Base-by-base conservation (phyloP, 805 yeast genomes). In the Saccharomycopsis fermentans region DNA sequence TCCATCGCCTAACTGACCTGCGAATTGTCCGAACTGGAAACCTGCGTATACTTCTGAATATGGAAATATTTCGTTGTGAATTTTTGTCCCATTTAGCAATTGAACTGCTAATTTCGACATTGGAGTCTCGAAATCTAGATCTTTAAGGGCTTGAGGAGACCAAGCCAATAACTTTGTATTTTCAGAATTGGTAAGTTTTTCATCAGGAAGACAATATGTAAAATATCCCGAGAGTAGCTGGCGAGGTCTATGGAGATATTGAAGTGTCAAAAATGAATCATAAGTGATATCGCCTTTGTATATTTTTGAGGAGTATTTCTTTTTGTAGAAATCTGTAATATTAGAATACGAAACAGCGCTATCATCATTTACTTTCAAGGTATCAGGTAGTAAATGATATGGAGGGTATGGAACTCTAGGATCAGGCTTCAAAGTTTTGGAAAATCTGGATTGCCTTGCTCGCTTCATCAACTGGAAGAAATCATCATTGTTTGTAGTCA, bases 1-100 rank as follows among this genome's bases (percentile, higher is more conserved):
- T 0, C 99, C 99, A 69, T 92, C 99, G 6, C 99, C 99, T 62
- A 92, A 73, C 70, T 94, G 99, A 1, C 98, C 98, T 0, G 97
- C 97, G 81, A 92, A 92, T 63, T 81, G 82, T 2, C 99, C 98
- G 74, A 94, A 92, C 68, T 92, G 99, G 77, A 86, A 90, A 0
- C 99, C 99, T 1, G 98, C 96, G 70, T 92, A 92, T 0, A 92
- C 88, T 69, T 87, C 91, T 12, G 97, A 81, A 70, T 87, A 92
- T 0, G 99, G 98, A 64, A 81, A 81, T 0, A 86, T 78, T 5
- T 68, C 66, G 8, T 67, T 67, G 39, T 70, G 65, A 1, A 78
- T 63, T n/a, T 71, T 65, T 43, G 80, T 74, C 1, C 97, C 97
- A 58, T 83, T 76, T 3, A 87, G 81, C 1, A 87, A 70, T 76